A percentile compares a stretch with the other conserved stretches of the same genome.
Conservation (phyloP, 805 yeast genomes). For the Metschnikowia sp. region DNA sequence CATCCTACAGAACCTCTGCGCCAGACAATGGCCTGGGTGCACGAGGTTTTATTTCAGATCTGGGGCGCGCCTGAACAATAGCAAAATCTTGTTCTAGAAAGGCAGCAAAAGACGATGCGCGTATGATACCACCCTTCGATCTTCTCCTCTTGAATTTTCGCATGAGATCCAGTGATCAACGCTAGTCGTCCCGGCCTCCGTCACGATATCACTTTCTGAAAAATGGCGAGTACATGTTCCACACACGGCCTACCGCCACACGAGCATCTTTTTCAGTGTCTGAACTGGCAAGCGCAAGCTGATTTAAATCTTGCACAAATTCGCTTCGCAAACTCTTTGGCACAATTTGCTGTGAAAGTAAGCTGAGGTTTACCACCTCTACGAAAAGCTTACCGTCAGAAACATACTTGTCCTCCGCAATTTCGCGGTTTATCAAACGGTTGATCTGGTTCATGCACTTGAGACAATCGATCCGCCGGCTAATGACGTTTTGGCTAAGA, state of each 20-base stretch:
- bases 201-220: slow-evolving; percentile 15
- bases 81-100: too few relatives aligned
- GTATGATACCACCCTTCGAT: too few relatives aligned
- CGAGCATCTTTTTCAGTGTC: slow-evolving; percentile 41
- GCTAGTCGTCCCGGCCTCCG: too few relatives aligned
- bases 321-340: slow-evolving; percentile 50
- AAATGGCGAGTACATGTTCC: slow-evolving; percentile 54
- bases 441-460: slow-evolving; percentile 57
- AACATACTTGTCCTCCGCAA: slow-evolving; percentile 11
- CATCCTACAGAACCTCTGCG: too few relatives aligned
- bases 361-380: slow-evolving; percentile 58
- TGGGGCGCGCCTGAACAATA: too few relatives aligned
- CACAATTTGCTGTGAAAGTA: slow-evolving; percentile 45
- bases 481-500: slow-evolving; percentile 32
- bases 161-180: too few relatives aligned
- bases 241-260: slow-evolving; percentile 52
- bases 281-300: slow-evolving; percentile 31
- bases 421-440: slow-evolving; percentile 38
- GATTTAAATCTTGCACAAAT: slow-evolving; percentile 64
- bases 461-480: slow-evolving; percentile 28
- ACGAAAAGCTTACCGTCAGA: slow-evolving; percentile 57
- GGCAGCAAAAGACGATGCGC: too few relatives aligned
- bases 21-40: too few relatives aligned
- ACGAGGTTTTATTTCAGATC: too few relatives aligned
- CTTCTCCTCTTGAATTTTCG: too few relatives aligned